Evolutionary conservation across 345 rosid genomes (phyloP), one percentile per base, ranked within the genome.

Genomic region (Salix udensis): DNA sequence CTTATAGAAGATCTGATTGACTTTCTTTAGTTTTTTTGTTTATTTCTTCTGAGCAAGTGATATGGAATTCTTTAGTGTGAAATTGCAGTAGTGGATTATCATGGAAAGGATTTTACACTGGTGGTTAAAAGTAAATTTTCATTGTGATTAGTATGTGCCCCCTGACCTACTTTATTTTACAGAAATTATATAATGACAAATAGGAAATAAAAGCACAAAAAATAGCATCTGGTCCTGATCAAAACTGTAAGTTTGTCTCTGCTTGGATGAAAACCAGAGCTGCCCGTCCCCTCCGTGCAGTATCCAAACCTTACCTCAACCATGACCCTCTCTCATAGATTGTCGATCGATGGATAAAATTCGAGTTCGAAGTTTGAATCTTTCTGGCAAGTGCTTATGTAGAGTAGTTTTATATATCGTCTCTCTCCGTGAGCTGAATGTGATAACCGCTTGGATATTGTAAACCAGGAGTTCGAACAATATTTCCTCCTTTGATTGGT

Each of bases 391-490:
- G 4, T 72, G 68, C 50, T 72, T 76, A 31, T 26, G 75, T 36
- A 60, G 70, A 36, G 42, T 67, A 42, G 34, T 73, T 77, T 73
- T 77, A 44, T 73, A 44, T 58, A 39, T 21, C 46, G 26, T 82
- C 84, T 83, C 79, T 92, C 81, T 86, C 86, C 65, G 55, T 67
- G 76, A 95, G 70, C 70, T 80, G 90, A 75, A 92, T 78, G 61
- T 86, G 91, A 78, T 85, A 92, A 21, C 97, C 98, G 71, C 87
- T 82, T 39, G 95, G 97, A 86, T 92, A 94, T 75, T 89, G 94
- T 72, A 94, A 78, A 73, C 98, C 97, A n/a, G 98, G 98, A 66
- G 88, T 91, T 69, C 98, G 86, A 36, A 85, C 37, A 74, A 86
- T 85, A 65, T 89, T 80, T 67, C 98, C 99, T 81, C 99, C 98